Evolutionary conservation across 2,329 filamentous ascomycete genomes (phyloP).

Genomic region (Fusarium redolens): DNA sequence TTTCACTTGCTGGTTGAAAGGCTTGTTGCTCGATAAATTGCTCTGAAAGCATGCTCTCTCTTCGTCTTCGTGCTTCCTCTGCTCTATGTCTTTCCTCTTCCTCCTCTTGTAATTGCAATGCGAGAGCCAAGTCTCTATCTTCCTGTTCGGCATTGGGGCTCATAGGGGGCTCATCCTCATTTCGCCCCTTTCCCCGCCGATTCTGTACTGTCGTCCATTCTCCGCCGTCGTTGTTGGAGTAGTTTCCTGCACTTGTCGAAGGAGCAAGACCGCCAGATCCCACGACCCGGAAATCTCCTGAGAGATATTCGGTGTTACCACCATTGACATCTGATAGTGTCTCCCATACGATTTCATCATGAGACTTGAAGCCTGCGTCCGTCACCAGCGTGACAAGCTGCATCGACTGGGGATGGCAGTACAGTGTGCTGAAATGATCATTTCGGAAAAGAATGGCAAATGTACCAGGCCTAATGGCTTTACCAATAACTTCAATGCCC

Average conservation of each 20-base stretch:
- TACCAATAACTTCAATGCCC: conserved; percentile 80
- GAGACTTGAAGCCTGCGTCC: conserved; percentile 87
- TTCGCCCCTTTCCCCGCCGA: conserved; percentile 45
- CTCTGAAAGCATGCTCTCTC: conserved; percentile 76
- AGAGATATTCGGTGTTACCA: conserved; percentile 83
- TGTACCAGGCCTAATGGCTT: conserved; percentile 77
- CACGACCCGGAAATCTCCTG: conserved; percentile 90
- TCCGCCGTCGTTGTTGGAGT: conserved; percentile 43
- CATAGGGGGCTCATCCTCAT: conserved; percentile 44
- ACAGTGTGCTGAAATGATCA: conserved; percentile 95
- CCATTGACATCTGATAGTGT: conserved; percentile 90
- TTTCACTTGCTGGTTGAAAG: conserved; percentile 47
- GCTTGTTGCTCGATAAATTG: conserved; percentile 76
- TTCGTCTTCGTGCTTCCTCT: conserved; percentile 69
- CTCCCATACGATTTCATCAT: conserved; percentile 97
- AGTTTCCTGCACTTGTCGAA: conserved; percentile 26
- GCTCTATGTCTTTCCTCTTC: conserved; percentile 84
- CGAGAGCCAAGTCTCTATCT: conserved; percentile 87
- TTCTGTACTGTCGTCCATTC: conserved; percentile 68
- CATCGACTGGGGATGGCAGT: conserved; percentile 83
- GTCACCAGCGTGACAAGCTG: conserved; percentile 88
- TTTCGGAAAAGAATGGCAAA: conserved; percentile 95
- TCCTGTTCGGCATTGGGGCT: conserved; percentile 72
- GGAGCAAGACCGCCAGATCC: conserved; percentile 58
- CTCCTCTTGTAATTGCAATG: conserved; percentile 93